Conservation (phyloP, 805 yeast genomes). For the Cyberlindnera xylosilytica region DNA sequence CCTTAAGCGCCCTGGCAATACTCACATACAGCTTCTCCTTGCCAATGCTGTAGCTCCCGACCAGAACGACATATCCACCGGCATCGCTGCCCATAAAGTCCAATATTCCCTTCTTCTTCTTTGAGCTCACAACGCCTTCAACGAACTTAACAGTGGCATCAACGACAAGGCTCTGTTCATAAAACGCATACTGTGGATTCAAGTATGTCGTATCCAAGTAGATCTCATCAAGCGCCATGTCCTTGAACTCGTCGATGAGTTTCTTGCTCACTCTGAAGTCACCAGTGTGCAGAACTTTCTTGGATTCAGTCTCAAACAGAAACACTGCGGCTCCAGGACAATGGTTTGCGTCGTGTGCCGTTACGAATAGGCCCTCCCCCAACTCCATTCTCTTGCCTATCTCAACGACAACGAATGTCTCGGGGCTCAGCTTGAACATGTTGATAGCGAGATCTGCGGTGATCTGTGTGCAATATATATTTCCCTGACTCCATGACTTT, state of each 20-base stretch:
- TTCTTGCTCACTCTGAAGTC: slow-evolving; percentile 73
- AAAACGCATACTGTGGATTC: slow-evolving; percentile 71
- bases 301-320: slow-evolving; percentile 46
- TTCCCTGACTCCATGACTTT: slow-evolving; percentile 71
- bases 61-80: slow-evolving; percentile 50
- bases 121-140: slow-evolving; percentile 25
- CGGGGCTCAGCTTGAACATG: slow-evolving; percentile 52
- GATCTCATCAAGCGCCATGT: slow-evolving; percentile 47
- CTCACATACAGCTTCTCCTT: slow-evolving; percentile 81
- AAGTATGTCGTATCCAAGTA: slow-evolving; percentile 92
- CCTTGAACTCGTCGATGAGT: slow-evolving; percentile 30
- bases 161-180: slow-evolving; percentile 71
- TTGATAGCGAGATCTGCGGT: slow-evolving; percentile 44
- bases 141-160: slow-evolving; percentile 48
- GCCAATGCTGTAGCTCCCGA: slow-evolving; percentile 92
- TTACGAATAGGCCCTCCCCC: slow-evolving; percentile 47
- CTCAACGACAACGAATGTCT: slow-evolving; percentile 38
- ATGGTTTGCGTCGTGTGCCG: slow-evolving; percentile 82
- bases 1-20: slow-evolving; percentile 47
- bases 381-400: slow-evolving; percentile 27
- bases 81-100: slow-evolving; percentile 31
- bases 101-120: slow-evolving; percentile 30
- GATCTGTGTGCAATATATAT: slow-evolving; percentile 67
- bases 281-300: slow-evolving; percentile 75
- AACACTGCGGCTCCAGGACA: slow-evolving; percentile 95